These are phyloP conservation scores for Paraconiothyrium brasiliense DNA, from an alignment of 2,329 filamentous ascomycete species.

Conservation along the genomic window DNA sequence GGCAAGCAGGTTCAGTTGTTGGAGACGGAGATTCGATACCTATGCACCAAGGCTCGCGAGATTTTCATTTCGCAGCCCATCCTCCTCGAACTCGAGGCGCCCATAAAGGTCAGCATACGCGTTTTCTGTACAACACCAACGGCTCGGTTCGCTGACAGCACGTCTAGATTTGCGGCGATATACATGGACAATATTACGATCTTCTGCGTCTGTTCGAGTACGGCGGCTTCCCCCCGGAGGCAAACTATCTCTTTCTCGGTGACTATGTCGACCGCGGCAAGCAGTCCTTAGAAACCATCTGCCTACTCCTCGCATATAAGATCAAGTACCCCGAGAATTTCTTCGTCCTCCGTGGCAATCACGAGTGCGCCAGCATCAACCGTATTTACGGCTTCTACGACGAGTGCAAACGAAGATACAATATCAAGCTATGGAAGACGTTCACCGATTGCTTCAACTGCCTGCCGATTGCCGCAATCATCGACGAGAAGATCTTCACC, in stretches of 20 bases:
- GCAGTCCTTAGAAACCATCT: conserved; percentile 98
- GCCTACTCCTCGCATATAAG: conserved; percentile 96
- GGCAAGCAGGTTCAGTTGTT: conserved; percentile 98
- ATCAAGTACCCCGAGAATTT: conserved; percentile 99
- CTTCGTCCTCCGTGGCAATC: conserved; percentile 97
- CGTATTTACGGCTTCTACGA: conserved; percentile 99
- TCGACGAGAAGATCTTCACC: conserved; percentile 99
- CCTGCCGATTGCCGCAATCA: conserved; percentile 96
- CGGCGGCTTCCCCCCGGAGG: conserved; percentile 96
- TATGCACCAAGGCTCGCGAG: conserved; percentile 98
- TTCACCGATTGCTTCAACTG: conserved; percentile 99
- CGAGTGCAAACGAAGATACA: conserved; percentile 98
- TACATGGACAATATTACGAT: conserved; percentile 99
- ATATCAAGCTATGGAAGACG: conserved; percentile 99
- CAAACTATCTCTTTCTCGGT: conserved; percentile 99
- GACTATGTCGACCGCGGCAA: conserved; percentile 99
- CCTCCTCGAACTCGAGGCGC: conserved; percentile 94
- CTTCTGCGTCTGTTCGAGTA: conserved; percentile 97
- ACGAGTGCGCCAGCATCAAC: conserved; percentile 99
- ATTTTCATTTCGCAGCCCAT: conserved; percentile 99
- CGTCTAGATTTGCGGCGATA: conserved; percentile 93
- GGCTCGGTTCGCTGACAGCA: conserved; percentile 25
- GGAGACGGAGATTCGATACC: conserved; percentile 93
- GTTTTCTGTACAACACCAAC: background rate
- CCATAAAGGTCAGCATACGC: conserved; percentile 83